A percentile compares a stretch with the other conserved stretches of the same genome.
phyloP scores from a whole-genome alignment of 179 eudicot genomes.

The Corrigiola litoralis region DNA sequence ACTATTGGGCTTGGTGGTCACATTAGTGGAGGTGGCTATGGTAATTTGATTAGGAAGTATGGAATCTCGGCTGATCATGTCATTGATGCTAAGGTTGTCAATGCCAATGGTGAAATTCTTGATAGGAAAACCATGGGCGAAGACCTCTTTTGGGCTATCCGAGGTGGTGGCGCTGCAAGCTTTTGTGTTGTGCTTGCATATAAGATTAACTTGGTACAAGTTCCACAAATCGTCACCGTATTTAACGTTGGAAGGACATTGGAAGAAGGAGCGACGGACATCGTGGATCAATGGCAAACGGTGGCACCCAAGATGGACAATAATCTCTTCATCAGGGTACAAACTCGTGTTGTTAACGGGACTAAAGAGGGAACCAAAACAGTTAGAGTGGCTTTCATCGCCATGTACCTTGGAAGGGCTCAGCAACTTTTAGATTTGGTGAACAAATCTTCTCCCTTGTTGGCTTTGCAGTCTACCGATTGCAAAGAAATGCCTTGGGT shows the following conservation, averaged over 20 bases:
- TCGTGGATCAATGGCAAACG: slow-evolving; percentile 23
- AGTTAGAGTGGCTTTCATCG: slow-evolving; percentile 21
- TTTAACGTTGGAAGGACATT: slow-evolving; percentile 21
- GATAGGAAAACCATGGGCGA: slow-evolving; percentile 24
- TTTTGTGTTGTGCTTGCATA: slow-evolving; percentile 27
- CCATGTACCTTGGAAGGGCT: slow-evolving; percentile 24
- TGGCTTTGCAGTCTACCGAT: slow-evolving; percentile 20
- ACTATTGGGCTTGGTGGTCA: slow-evolving; percentile 31
- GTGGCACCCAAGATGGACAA: slow-evolving; percentile 13
- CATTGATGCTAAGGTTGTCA: slow-evolving; percentile 21
- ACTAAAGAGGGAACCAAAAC: slow-evolving; percentile 11
- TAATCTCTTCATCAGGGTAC: slow-evolving; percentile 23
- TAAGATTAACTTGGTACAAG: slow-evolving; percentile 23
- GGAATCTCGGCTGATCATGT: slow-evolving; percentile 22
- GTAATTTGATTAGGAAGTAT: slow-evolving; percentile 23
- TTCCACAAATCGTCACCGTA: slow-evolving; percentile 24
- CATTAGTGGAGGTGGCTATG: slow-evolving; percentile 31
- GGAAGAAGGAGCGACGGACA: slow-evolving; percentile 22
- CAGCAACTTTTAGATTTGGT: slow-evolving; percentile 8
- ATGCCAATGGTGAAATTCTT: slow-evolving; percentile 20
- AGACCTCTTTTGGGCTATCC: slow-evolving; percentile 30
- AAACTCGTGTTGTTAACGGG: slow-evolving; percentile 9
- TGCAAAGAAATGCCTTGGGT: slow-evolving; percentile 30
- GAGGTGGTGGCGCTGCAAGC: slow-evolving; percentile 30
- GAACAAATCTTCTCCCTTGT: slow-evolving; percentile 12